These are phyloP conservation scores for Scytalidium lignicola DNA, from an alignment of 2,329 filamentous ascomycete genomes.

Conservation along the genomic window DNA sequence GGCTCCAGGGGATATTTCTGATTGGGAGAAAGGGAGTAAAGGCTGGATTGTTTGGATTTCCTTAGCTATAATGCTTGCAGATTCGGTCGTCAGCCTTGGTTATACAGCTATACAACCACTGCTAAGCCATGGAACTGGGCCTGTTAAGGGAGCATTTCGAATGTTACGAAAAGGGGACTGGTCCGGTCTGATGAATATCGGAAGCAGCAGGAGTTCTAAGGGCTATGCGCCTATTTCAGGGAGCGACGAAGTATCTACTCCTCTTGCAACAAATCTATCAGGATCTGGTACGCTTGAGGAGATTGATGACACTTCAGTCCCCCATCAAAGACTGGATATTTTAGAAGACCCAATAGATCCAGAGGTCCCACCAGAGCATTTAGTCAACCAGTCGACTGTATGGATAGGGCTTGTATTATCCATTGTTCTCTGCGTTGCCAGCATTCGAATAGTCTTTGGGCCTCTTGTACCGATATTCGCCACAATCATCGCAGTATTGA, in stretches of 20 bases:
- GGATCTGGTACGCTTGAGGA: not conserved
- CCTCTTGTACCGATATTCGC: conserved; percentile 73
- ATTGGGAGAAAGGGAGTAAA: conserved; percentile 92
- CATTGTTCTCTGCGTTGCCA: conserved; percentile 71
- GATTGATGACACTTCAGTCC: not conserved
- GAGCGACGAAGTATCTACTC: conserved; percentile 14
- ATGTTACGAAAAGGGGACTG: conserved; percentile 23
- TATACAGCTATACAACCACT: conserved; percentile 68
- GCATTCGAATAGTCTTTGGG: conserved; percentile 80
- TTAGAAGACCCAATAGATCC: conserved; percentile 38
- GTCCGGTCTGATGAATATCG: conserved; percentile 20
- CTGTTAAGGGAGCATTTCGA: conserved; percentile 27
- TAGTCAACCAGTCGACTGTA: conserved; percentile 69
- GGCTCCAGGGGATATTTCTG: conserved; percentile 79
- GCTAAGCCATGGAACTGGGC: conserved; percentile 38
- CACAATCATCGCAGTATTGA: conserved; percentile 71
- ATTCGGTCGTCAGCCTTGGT: conserved; percentile 81
- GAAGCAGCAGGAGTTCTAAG: conserved; percentile 10
- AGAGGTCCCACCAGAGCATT: conserved; percentile 80
- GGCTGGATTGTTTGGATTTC: conserved; percentile 99
- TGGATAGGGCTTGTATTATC: conserved; percentile 71
- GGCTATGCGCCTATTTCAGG: conserved; percentile 23
- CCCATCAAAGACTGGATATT: not conserved
- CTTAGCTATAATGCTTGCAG: conserved; percentile 92
- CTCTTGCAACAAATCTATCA: conserved; percentile 6